Conservation (phyloP, 2,329 filamentous ascomycete genomes). For the Colletotrichum tabaci region DNA sequence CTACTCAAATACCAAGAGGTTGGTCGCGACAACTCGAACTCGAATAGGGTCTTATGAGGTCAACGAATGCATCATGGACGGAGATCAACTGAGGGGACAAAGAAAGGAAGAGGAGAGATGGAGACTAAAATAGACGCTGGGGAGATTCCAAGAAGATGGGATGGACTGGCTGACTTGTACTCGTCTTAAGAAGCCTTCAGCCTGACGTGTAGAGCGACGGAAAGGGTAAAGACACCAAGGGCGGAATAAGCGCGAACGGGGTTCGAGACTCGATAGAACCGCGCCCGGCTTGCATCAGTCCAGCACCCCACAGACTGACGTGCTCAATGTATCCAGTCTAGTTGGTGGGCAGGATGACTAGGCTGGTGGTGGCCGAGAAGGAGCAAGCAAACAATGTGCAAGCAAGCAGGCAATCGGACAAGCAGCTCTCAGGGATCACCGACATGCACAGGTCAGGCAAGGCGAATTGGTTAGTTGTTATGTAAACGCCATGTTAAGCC, state of each 20-base stretch:
- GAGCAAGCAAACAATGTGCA: constrained; percentile 3
- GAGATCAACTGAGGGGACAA: constrained; percentile 35
- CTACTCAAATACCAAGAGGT: not conserved
- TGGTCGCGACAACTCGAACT: constrained; percentile 1
- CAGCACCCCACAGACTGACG: constrained; percentile 21
- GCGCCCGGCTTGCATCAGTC: constrained; percentile 28
- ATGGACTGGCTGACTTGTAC: constrained; percentile 18
- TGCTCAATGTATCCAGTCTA: constrained; percentile 1
- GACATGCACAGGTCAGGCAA: constrained; percentile 21
- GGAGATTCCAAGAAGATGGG: constrained; percentile 9
- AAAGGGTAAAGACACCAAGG: constrained; percentile 31
- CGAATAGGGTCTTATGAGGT: constrained; percentile 23
- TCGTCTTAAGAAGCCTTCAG: constrained; percentile 14
- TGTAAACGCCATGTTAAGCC: constrained; percentile 10
- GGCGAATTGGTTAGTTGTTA: not conserved
- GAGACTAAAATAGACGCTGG: constrained; percentile 13
- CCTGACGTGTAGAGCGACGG: constrained; percentile 26
- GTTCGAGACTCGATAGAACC: constrained; percentile 33
- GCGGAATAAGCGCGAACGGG: constrained; percentile 25
- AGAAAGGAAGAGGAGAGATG: constrained; percentile 14
- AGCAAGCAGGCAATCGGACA: constrained; percentile 19
- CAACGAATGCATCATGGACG: constrained; percentile 34
- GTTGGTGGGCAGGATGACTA: constrained; percentile 1
- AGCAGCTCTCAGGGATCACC: constrained; percentile 13
- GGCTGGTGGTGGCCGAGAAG: not conserved